Evolutionary conservation across 1,284 basidiomycete species (phyloP).

Genomic region (Rhodotorula sp.): DNA sequence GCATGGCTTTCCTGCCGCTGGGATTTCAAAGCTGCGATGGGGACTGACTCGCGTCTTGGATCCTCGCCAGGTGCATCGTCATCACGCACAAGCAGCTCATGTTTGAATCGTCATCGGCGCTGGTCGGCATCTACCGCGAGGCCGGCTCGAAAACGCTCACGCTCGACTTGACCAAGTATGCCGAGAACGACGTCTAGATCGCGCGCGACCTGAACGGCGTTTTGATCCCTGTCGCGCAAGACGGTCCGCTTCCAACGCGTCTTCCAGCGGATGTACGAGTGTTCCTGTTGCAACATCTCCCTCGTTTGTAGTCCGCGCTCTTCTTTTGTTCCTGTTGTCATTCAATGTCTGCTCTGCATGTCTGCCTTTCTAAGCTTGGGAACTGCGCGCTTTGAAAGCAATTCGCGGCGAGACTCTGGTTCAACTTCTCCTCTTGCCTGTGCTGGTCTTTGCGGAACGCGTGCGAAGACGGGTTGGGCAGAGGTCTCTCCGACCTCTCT

Average conservation of each 20-base stretch:
- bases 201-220: neutral
- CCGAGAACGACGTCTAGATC: conserved; percentile 6
- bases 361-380: no score
- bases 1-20: neutral
- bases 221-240: neutral
- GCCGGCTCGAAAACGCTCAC: conserved; percentile 43
- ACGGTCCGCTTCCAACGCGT: neutral
- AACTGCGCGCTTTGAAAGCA: no score
- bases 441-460: no score
- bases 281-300: neutral
- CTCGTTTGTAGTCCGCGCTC: no score
- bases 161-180: conserved; percentile 39
- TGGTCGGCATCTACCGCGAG: conserved; percentile 44
- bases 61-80: conserved; percentile 67
- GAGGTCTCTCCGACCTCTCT: no score
- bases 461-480: no score
- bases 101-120: conserved; percentile 42
- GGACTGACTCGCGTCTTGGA: neutral
- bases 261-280: neutral
- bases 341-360: no score
- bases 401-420: no score
- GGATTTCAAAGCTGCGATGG: neutral
- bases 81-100: conserved; percentile 75
- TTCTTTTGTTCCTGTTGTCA: no score
- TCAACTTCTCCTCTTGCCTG: no score